A percentile compares a stretch with the other conserved stretches of the same genome.
phyloP scores from a whole-genome alignment of 2,329 filamentous ascomycete species.

The Claviceps sp. region DNA sequence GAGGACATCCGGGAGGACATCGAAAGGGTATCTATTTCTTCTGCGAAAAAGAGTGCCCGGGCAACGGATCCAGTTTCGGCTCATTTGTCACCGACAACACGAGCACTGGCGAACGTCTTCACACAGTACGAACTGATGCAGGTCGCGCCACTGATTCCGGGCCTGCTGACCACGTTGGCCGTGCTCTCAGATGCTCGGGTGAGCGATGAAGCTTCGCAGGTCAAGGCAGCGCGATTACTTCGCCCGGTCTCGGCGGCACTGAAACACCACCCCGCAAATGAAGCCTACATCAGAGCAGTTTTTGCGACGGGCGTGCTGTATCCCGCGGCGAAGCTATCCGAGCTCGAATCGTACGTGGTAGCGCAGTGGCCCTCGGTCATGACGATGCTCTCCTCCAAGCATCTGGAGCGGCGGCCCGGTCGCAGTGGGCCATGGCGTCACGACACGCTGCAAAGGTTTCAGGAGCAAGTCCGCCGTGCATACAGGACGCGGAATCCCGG shows the following conservation, averaged over 20 bases:
- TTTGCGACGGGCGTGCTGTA: slow-evolving; percentile 10
- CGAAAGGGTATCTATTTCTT: not conserved
- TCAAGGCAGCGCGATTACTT: slow-evolving; percentile 17
- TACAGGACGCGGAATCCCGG: slow-evolving; percentile 16
- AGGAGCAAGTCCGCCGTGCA: slow-evolving; percentile 17
- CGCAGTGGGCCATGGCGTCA: not conserved
- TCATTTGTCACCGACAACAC: slow-evolving; percentile 6
- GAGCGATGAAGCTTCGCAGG: slow-evolving; percentile 5
- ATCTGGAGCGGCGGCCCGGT: slow-evolving; percentile 11
- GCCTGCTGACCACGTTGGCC: slow-evolving; percentile 19
- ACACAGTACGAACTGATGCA: slow-evolving; percentile 15
- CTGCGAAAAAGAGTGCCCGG: not conserved
- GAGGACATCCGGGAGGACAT: slow-evolving; percentile 15
- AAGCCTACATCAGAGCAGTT: slow-evolving; percentile 9
- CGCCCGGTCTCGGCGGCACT: slow-evolving; percentile 14
- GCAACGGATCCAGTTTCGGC: not conserved
- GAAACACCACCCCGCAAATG: slow-evolving; percentile 8
- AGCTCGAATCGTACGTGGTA: slow-evolving; percentile 14
- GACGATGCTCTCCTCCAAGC: slow-evolving; percentile 12
- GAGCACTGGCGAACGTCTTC: slow-evolving; percentile 18
- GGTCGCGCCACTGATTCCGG: slow-evolving; percentile 15
- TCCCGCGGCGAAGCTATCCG: slow-evolving; percentile 8
- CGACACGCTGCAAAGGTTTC: slow-evolving; percentile 10
- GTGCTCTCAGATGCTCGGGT: slow-evolving; percentile 16
- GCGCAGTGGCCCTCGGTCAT: slow-evolving; percentile 16